Evolutionary conservation across 225 moss, liverwort and hornwort species (phyloP), one percentile per base, ranked within the genome.

Genomic region (Marchantia polymorpha): DNA sequence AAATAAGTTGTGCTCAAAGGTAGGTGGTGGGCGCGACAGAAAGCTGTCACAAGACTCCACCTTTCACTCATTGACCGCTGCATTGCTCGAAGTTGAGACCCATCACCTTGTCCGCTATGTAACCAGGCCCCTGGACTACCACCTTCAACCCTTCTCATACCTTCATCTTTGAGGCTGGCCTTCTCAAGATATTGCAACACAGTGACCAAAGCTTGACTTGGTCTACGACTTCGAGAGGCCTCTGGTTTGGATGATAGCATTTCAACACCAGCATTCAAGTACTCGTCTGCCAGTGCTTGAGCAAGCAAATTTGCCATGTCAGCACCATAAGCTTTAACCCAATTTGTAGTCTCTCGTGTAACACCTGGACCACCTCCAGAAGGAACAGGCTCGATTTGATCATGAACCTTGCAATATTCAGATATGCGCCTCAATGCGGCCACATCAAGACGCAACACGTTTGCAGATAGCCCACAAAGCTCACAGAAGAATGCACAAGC

Each of bases 21-120:
- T 84, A 97, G 91, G 74, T 89, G 83, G 85, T 97, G 96, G 23
- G 90, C 90, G 82, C 93, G 96, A 88, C 96, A 94, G 80, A 93
- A 97, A 30, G 93, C 92, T 52, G 94, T 94, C 19, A 97, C 94
- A 79, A 94, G 93, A 86, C 92, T 93, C 96, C 96, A 97, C 8
- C 88, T 89, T 85, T 93, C 94, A 84, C 94, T 97, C 81, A 90
- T 91, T 50, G 91, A 88, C 77, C 92, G 85, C 79, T 96, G 96
- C 83, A 91, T 89, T 53, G 91, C 84, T 86, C 96, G 88, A 54
- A 96, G 85, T 82, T 90, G 93, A 81, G 88, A 85, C 29, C 96
- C 96, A 88, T 93, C 91, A 78, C 94, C 96, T 84, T 88, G 86
- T 77, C 92, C 94, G 82, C 87, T 92, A 78, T 84, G 84, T 29